Percentiles rank a stretch among this genome's conserved stretches.
These are phyloP conservation scores for Trichocladium antarcticum DNA, from an alignment of 495 filamentous ascomycete species.

Conservation along the genomic window DNA sequence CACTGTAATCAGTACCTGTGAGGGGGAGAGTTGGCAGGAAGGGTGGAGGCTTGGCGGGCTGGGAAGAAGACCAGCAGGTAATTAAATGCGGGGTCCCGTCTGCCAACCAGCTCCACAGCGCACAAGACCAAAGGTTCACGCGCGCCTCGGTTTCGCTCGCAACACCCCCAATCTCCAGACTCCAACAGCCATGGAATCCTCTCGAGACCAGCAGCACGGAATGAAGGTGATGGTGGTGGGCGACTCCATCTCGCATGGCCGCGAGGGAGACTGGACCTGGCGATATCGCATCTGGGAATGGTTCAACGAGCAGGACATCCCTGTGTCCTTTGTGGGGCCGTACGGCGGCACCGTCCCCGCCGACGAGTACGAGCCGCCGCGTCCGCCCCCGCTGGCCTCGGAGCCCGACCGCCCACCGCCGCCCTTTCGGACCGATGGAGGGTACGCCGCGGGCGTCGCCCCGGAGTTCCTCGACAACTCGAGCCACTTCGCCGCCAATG, in stretches of 20 bases:
- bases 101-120: no score
- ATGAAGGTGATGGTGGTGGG: conserved; percentile 26
- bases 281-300: conserved; percentile 30
- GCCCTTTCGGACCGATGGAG: conserved; percentile 11
- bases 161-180: no score
- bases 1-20: no score
- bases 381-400: conserved; percentile 9
- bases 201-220: not conserved
- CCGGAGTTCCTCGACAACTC: conserved; percentile 16
- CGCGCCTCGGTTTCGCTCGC: no score
- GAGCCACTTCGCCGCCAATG: conserved; percentile 19
- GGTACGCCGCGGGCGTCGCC: conserved; percentile 19
- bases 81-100: no score
- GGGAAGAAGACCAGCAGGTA: no score
- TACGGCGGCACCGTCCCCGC: conserved; percentile 24
- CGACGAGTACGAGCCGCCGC: conserved; percentile 13
- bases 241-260: conserved; percentile 32
- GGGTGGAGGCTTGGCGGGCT: no score
- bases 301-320: conserved; percentile 15
- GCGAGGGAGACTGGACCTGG: conserved; percentile 32
- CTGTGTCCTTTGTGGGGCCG: conserved; percentile 25
- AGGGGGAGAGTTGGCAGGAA: no score
- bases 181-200: no score
- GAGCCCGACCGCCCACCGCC: conserved; percentile 5
- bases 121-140: no score